phyloP scores from a whole-genome alignment of 257 asterid genomes.

The Primulina eburnea region DNA sequence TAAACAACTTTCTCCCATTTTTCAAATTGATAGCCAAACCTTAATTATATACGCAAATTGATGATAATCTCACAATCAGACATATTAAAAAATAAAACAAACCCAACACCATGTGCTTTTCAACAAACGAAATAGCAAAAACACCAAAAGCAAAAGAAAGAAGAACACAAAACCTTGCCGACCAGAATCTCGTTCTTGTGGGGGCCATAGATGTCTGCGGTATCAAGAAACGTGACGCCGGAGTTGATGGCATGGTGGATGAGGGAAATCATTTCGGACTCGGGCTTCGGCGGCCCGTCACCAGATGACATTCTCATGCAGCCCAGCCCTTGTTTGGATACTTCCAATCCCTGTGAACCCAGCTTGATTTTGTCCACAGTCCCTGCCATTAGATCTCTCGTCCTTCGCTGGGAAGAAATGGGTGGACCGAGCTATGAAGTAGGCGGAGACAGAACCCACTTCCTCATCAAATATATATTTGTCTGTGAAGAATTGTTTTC shows the following conservation, averaged over 20 bases:
- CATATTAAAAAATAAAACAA: no score
- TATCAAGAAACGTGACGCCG: slow-evolving; percentile 14
- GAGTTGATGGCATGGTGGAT: slow-evolving; percentile 9
- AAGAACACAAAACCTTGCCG: slow-evolving; percentile 9
- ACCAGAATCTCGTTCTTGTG: not conserved
- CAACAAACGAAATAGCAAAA: no score
- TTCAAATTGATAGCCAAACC: no score
- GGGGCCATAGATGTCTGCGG: slow-evolving; percentile 13
- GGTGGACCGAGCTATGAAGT: no score
- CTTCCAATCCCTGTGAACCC: slow-evolving; percentile 23
- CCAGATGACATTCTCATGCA: slow-evolving; percentile 28
- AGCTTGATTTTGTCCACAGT: not conserved
- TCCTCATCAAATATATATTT: no score
- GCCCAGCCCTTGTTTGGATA: slow-evolving; percentile 25
- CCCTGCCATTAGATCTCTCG: not conserved
- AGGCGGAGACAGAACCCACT: no score
- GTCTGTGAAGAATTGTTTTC: no score
- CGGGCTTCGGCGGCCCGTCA: slow-evolving; percentile 22
- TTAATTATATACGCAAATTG: no score
- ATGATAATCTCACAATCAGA: not conserved
- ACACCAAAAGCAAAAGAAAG: not conserved
- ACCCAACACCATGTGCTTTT: no score
- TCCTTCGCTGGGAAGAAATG: no score
- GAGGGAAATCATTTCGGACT: slow-evolving; percentile 18
- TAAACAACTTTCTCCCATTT: no score